Evolutionary conservation across 192 early-diverging fungal genomes (phyloP).

Genomic region (Coemansia nantahalensis): DNA sequence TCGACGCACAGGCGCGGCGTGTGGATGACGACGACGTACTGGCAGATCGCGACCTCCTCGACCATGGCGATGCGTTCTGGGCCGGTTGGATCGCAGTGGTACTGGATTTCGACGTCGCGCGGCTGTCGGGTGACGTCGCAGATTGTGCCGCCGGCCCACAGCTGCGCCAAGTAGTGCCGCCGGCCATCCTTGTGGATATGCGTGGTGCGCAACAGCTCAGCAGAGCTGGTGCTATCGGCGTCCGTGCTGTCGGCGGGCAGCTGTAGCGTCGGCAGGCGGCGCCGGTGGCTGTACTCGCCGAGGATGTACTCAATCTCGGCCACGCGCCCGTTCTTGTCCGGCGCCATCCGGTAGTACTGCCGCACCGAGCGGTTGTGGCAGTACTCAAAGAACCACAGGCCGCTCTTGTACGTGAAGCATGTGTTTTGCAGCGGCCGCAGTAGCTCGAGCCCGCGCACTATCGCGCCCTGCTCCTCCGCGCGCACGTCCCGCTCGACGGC

Average conservation of each 20-base stretch:
- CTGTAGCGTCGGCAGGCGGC: conserved; percentile 21
- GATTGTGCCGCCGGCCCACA: conserved; percentile 69
- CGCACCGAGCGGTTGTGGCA: conserved; percentile 66
- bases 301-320: conserved; percentile 43
- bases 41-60: conserved; percentile 66
- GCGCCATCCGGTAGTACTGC: conserved; percentile 57
- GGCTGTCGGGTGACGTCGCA: conserved; percentile 72
- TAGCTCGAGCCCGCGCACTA: conserved; percentile 61
- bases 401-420: conserved; percentile 55
- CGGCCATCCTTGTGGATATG: conserved; percentile 43
- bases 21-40: conserved; percentile 76
- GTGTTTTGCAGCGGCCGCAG: conserved; percentile 28
- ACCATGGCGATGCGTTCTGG: conserved; percentile 63
- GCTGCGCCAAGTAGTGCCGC: conserved; percentile 63
- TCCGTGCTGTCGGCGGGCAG: background rate
- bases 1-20: conserved; percentile 72
- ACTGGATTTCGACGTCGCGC: conserved; percentile 77
- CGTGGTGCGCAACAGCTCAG: conserved; percentile 29
- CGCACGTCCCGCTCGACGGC: conserved; percentile 34
- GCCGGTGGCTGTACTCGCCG: conserved; percentile 30
- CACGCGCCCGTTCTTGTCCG: conserved; percentile 22
- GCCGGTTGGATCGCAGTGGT: conserved; percentile 67
- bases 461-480: conserved; percentile 11
- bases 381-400: conserved; percentile 86
- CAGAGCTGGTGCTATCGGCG: too few relatives aligned